Evolutionary conservation across 177 flowering plant genomes (phyloP), one percentile per base, ranked within the genome.

Genomic region (Tripterygium wilfordii): DNA sequence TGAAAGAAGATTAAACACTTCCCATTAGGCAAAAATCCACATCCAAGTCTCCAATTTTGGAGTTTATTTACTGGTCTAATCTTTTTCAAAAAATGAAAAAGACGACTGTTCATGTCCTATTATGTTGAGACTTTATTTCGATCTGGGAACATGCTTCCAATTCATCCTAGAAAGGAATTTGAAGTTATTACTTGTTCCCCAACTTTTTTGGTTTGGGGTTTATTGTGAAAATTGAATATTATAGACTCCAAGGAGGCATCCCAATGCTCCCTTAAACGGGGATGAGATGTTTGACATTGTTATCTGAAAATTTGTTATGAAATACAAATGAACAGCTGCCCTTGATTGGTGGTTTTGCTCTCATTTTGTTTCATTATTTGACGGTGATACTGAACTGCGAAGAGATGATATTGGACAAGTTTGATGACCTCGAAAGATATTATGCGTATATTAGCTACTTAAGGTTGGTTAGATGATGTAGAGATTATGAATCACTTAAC

Each of bases 141-240:
- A 19, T 20, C 42, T 25, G 41, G 69, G 62, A 57, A 47, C 64
- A 45, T 43, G 57, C 64, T 50, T 66, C 50, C 58, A 58, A 53
- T 64, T 58, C 53, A 27, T 25, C n/a, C 46, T 45, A 45, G 54
- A 48, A 56, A 49, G 49, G 55, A 31, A 53, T 54, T 59, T 60
- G 63, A 70, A 58, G 65, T n/a, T n/a, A 44, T 53, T 35, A 42
- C 54, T 24, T 60, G 60, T 61, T 59, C 61, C 57, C 74, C 65
- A 29, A 37, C 19, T 31, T 48, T 58, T 54, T 68, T 56, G 55
- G 40, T 44, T 39, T 45, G 37, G 58, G 66, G 49, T 48, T 61
- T 61, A 54, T 58, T 33, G 49, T 56, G 57, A 30, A 42, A 45
- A 42, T n/a, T n/a, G n/a, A n/a, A n/a, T n/a, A n/a, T n/a, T n/a